Conservation (phyloP, 176 grass and related monocot species). For the Dendrocalamus sinicus region DNA sequence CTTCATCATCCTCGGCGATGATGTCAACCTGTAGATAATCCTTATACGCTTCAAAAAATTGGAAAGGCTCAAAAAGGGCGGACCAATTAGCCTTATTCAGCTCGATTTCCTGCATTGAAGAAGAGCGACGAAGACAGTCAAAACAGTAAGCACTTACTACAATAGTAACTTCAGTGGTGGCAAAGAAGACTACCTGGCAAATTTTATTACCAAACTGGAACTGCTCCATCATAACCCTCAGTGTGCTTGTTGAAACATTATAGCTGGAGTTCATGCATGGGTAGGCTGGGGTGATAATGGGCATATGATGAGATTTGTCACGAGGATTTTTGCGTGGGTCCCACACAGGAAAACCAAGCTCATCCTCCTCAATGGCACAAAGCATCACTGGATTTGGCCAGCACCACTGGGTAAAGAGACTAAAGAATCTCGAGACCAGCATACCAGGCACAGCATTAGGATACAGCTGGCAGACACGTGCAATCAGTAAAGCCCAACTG, state of each 20-base stretch:
- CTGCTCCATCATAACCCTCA: slow-evolving; percentile 92
- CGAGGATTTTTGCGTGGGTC: slow-evolving; percentile 90
- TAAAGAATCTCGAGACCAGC: slow-evolving; percentile 90
- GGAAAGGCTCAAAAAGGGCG: slow-evolving; percentile 77
- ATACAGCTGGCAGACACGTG: slow-evolving; percentile 89
- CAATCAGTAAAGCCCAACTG: slow-evolving; percentile 90
- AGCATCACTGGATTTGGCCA: slow-evolving; percentile 99
- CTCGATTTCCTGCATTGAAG: slow-evolving; percentile 78
- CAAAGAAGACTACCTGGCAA: slow-evolving; percentile 63
- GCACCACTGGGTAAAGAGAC: slow-evolving; percentile 86
- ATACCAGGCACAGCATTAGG: slow-evolving; percentile 95
- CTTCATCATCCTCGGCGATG: slow-evolving; percentile 70
- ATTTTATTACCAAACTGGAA: slow-evolving; percentile 85
- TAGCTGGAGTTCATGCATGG: slow-evolving; percentile 99
- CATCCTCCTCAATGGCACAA: slow-evolving; percentile 86
- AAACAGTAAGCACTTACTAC: slow-evolving; percentile 38
- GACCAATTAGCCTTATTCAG: slow-evolving; percentile 81
- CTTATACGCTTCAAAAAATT: slow-evolving; percentile 93
- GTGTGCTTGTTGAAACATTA: slow-evolving; percentile 92
- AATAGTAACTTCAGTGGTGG: slow-evolving; percentile 26
- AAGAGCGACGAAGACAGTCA: slow-evolving; percentile 17
- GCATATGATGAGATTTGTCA: slow-evolving; percentile 88
- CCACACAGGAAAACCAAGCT: slow-evolving; percentile 89
- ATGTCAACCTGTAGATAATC: slow-evolving; percentile 98
- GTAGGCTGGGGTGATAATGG: slow-evolving; percentile 97